Evolutionary conservation across 2,329 filamentous ascomycete genomes (phyloP).

Genomic region (Boeremia lycopersici): DNA sequence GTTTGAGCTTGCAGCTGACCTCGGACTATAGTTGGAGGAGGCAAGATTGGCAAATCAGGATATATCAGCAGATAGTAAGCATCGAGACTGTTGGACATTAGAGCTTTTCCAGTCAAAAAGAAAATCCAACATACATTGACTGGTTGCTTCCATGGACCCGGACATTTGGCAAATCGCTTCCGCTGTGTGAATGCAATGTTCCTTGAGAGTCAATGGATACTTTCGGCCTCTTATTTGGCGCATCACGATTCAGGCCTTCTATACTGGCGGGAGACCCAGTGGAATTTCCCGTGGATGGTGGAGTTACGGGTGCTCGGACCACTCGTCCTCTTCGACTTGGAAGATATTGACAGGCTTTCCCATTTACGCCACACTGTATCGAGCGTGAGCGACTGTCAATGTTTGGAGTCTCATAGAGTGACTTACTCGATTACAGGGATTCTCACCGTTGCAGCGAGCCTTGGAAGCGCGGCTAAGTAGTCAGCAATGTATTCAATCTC

Average conservation of each 20-base stretch:
- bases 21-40: neutral
- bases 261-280: slow-evolving; percentile 1
- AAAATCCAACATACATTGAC: neutral
- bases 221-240: neutral
- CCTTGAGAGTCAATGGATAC: neutral
- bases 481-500: neutral
- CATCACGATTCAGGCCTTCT: neutral
- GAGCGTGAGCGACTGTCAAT: neutral
- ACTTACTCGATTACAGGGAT: slow-evolving; percentile 11
- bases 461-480: slow-evolving; percentile 12
- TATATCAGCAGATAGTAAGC: slow-evolving; percentile 10
- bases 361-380: slow-evolving; percentile 1
- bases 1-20: neutral
- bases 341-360: slow-evolving; percentile 3
- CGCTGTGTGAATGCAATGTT: neutral
- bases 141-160: neutral
- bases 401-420: neutral
- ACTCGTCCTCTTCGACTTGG: slow-evolving; percentile 10
- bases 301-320: slow-evolving; percentile 6
- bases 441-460: slow-evolving; percentile 12
- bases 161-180: neutral
- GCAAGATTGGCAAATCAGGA: slow-evolving; percentile 8
- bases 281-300: neutral
- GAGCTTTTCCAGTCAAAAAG: neutral
- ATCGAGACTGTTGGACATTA: slow-evolving; percentile 1